These are phyloP conservation scores for Dujonia santamariae DNA, from an alignment of 1,139 yeast genomes.

Conservation along the genomic window DNA sequence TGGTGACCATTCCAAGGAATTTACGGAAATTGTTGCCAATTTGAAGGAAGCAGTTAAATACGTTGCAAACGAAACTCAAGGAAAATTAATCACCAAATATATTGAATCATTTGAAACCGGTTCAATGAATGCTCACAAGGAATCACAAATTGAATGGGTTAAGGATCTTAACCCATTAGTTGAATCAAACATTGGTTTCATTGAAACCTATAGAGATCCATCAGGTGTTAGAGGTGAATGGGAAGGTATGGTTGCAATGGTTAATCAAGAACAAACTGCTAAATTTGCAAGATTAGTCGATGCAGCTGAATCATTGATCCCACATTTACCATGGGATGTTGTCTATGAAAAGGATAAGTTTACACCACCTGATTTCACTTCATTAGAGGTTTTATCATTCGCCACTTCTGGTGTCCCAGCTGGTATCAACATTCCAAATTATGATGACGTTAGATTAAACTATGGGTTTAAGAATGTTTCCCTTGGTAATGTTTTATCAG, in stretches of 20 bases:
- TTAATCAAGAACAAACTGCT: conserved; percentile 79
- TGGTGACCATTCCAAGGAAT: conserved; percentile 76
- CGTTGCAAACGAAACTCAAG: conserved; percentile 74
- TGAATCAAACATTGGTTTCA: conserved; percentile 85
- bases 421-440: conserved; percentile 89
- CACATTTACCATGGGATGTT: conserved; percentile 71
- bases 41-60: conserved; percentile 54
- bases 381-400: conserved; percentile 83
- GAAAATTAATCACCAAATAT: conserved; percentile 60
- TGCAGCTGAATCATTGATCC: conserved; percentile 62
- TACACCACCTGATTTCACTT: conserved; percentile 89
- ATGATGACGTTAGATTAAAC: conserved; percentile 80
- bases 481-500: conserved; percentile 77
- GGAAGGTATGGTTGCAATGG: conserved; percentile 94
- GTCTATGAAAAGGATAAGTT: conserved; percentile 79
- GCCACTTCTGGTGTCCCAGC: conserved; percentile 91
- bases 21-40: conserved; percentile 53
- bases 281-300: conserved; percentile 70
- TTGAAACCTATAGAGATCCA: conserved; percentile 90
- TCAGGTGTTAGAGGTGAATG: conserved; percentile 91
- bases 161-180: conserved; percentile 80
- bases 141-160: conserved; percentile 85
- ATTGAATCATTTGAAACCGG: conserved; percentile 75
- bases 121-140: conserved; percentile 79
- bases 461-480: conserved; percentile 88